phyloP scores from a whole-genome alignment of 2,329 filamentous ascomycete species.

The Aspergillus sp. region DNA sequence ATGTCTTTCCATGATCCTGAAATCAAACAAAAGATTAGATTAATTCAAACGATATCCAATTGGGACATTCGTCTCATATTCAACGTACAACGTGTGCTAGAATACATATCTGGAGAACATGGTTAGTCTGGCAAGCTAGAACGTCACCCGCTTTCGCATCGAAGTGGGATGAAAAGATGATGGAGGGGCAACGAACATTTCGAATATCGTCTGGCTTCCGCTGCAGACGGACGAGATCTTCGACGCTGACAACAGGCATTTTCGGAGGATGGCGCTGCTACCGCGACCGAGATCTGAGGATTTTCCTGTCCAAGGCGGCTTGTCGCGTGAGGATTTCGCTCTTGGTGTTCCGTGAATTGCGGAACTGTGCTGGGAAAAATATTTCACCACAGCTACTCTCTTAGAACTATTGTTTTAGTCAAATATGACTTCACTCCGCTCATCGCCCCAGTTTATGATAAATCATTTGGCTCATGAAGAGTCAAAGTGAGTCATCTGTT shows the following conservation, averaged over 20 bases:
- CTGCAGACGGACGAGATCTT: slow-evolving; percentile 89
- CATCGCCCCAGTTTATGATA: background rate
- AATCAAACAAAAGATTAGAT: slow-evolving; percentile 16
- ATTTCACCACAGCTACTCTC: slow-evolving; percentile 2
- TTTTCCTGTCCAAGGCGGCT: slow-evolving; percentile 8
- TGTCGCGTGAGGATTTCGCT: slow-evolving; percentile 13
- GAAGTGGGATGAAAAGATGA: slow-evolving; percentile 24
- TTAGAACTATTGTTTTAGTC: background rate
- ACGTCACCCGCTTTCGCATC: slow-evolving; percentile 13
- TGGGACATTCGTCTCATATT: background rate
- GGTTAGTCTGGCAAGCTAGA: slow-evolving; percentile 30
- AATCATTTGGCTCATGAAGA: background rate
- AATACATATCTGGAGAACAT: slow-evolving; percentile 73
- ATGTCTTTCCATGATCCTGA: slow-evolving; percentile 95
- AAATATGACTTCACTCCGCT: background rate
- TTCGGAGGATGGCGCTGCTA: slow-evolving; percentile 31
- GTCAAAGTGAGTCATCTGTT: slow-evolving; percentile 11
- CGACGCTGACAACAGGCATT: slow-evolving; percentile 90
- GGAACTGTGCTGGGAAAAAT: slow-evolving; percentile 18
- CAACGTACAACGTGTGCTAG: slow-evolving; percentile 78
- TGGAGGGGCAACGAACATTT: slow-evolving; percentile 66
- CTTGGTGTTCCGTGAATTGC: slow-evolving; percentile 10
- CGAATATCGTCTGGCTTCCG: slow-evolving; percentile 82
- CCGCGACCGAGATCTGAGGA: slow-evolving; percentile 9
- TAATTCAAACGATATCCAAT: background rate